These are phyloP conservation scores for Xylaria arbuscula DNA, from an alignment of 2,329 filamentous ascomycete species.

Conservation along the genomic window DNA sequence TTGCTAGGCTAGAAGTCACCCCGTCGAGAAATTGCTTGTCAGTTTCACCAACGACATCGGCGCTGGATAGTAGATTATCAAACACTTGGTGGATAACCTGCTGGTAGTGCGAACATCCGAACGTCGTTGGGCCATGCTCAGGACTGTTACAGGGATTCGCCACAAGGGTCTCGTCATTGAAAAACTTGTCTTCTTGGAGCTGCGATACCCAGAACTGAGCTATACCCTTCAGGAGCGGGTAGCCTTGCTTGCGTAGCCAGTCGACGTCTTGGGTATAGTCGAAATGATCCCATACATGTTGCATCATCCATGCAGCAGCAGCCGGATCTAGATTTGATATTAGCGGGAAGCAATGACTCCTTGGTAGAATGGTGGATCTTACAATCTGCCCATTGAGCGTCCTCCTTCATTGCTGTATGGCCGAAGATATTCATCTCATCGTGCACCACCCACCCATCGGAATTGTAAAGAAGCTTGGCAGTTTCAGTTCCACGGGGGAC, in stretches of 20 bases:
- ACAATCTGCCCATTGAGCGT: conserved; percentile 50
- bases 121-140: conserved; percentile 65
- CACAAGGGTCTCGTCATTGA: conserved; percentile 63
- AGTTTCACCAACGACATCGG: conserved; percentile 39
- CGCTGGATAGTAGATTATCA: conserved; percentile 51
- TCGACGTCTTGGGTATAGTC: conserved; percentile 61
- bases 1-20: conserved; percentile 55
- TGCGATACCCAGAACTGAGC: conserved; percentile 67
- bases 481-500: conserved; percentile 64
- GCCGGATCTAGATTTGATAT: conserved; percentile 51
- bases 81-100: conserved; percentile 61
- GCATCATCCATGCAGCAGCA: conserved; percentile 68
- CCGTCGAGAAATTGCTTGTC: conserved; percentile 49
- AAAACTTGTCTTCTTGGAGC: conserved; percentile 62
- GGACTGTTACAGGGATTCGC: conserved; percentile 70
- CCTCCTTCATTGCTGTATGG: conserved; percentile 58
- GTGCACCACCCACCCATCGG: conserved; percentile 66
- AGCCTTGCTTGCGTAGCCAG: conserved; percentile 62
- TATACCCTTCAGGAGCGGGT: conserved; percentile 64
- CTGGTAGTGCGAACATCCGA: conserved; percentile 65
- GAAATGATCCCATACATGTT: conserved; percentile 68
- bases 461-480: conserved; percentile 64
- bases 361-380: background rate
- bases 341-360: background rate
- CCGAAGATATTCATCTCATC: conserved; percentile 70